phyloP scores from a whole-genome alignment of 805 yeast species.

The Ogataea pignaliae region DNA sequence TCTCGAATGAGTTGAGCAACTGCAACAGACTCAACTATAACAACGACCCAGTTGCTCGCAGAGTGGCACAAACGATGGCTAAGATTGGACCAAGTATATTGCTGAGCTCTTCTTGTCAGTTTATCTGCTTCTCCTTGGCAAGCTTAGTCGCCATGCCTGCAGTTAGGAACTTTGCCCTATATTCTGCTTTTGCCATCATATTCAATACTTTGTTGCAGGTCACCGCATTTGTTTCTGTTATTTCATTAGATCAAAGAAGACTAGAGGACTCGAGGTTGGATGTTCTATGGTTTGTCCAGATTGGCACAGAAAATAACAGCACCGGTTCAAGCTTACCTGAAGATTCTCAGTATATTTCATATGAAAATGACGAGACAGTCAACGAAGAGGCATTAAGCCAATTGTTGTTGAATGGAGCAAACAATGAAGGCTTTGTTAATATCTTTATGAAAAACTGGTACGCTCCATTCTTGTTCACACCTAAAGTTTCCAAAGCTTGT shows the following conservation, averaged over 20 bases:
- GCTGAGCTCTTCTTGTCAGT: slow-evolving; percentile 71
- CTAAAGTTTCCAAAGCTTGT: slow-evolving; percentile 42
- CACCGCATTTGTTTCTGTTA: slow-evolving; percentile 72
- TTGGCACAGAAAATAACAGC: slow-evolving; percentile 6
- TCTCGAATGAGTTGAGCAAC: slow-evolving; percentile 71
- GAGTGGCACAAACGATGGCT: slow-evolving; percentile 62
- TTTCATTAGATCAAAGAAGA: slow-evolving; percentile 63
- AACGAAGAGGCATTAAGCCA: slow-evolving; percentile 19
- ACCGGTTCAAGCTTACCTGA: slow-evolving; percentile 11
- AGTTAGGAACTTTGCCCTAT: slow-evolving; percentile 86
- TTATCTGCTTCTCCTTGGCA: slow-evolving; percentile 75
- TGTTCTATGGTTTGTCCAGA: slow-evolving; percentile 51
- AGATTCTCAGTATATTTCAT: background rate
- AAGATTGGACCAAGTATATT: slow-evolving; percentile 85
- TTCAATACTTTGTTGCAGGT: slow-evolving; percentile 74
- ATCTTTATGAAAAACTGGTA: slow-evolving; percentile 42
- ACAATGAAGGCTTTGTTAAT: slow-evolving; percentile 31
- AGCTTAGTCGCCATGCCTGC: slow-evolving; percentile 92
- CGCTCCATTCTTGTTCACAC: slow-evolving; percentile 55
- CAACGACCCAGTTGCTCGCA: slow-evolving; percentile 46
- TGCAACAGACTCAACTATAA: slow-evolving; percentile 37
- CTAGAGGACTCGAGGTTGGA: slow-evolving; percentile 58
- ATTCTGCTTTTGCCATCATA: slow-evolving; percentile 81
- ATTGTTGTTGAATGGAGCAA: slow-evolving; percentile 19
- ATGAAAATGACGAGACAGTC: slow-evolving; percentile 6